A percentile compares a stretch with the other conserved stretches of the same genome.
Conservation (phyloP, 176 grass and related monocot species). For the Phyllostachys edulis region DNA sequence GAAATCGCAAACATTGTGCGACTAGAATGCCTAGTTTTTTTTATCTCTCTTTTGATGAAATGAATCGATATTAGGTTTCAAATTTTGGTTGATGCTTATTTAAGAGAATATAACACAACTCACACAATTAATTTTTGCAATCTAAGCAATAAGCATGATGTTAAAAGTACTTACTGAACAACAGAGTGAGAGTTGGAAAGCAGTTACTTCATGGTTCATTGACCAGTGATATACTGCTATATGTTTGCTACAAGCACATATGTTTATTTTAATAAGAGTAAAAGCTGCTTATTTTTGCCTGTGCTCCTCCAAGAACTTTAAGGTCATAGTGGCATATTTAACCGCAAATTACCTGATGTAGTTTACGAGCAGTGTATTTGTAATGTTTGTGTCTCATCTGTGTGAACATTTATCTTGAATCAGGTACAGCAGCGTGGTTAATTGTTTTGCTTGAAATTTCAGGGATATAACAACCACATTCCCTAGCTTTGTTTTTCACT, state of each 20-base stretch:
- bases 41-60: background rate
- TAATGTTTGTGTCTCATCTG: background rate
- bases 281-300: background rate
- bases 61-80: background rate
- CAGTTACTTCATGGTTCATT: background rate
- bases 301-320: background rate
- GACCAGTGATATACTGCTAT: background rate
- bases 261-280: background rate
- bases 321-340: background rate
- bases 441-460: constrained; percentile 16
- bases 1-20: background rate
- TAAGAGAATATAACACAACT: background rate
- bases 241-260: background rate
- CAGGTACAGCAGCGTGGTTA: background rate
- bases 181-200: background rate
- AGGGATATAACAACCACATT: constrained; percentile 97
- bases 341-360: background rate
- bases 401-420: background rate
- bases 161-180: background rate
- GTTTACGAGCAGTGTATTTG: background rate
- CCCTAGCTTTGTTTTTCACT: constrained; percentile 86
- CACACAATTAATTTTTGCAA: background rate
- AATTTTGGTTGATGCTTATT: background rate
- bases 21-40: background rate
- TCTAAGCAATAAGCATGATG: background rate